Percentiles rank a stretch among this genome's conserved stretches.
These are phyloP conservation scores for Exophiala spinifera DNA, from an alignment of 2,329 filamentous ascomycete species.

Conservation along the genomic window DNA sequence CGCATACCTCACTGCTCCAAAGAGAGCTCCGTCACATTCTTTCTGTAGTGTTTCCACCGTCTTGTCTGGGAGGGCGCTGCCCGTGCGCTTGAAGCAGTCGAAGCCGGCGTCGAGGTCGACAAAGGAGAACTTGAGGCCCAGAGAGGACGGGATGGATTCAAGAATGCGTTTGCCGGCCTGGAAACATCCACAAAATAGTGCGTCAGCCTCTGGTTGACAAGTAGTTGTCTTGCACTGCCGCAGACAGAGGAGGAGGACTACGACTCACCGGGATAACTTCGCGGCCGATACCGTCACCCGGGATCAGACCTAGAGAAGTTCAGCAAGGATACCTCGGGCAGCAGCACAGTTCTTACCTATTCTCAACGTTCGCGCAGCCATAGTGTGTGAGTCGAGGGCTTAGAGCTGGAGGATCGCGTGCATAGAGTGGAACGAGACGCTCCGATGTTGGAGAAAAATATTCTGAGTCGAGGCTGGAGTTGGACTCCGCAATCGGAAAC, in stretches of 20 bases:
- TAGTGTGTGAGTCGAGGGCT: background rate
- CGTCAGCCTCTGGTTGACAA: background rate
- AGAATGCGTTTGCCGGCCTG: slow-evolving; percentile 77
- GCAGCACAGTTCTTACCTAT: slow-evolving; percentile 15
- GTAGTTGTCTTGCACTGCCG: slow-evolving; percentile 1
- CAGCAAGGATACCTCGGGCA: background rate
- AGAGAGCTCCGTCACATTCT: slow-evolving; percentile 93
- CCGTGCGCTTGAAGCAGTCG: slow-evolving; percentile 87
- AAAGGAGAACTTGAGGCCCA: slow-evolving; percentile 91
- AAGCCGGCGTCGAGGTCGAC: slow-evolving; percentile 90
- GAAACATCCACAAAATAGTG: slow-evolving; percentile 29
- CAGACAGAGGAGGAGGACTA: slow-evolving; percentile 16
- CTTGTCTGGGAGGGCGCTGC: slow-evolving; percentile 80
- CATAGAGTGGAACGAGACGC: background rate
- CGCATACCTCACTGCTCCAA: slow-evolving; percentile 77
- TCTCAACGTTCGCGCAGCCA: slow-evolving; percentile 21
- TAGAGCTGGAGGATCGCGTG: background rate
- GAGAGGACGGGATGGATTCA: slow-evolving; percentile 86
- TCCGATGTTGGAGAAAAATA: slow-evolving; percentile 11
- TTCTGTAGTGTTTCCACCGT: slow-evolving; percentile 85
- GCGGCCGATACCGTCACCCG: slow-evolving; percentile 95
- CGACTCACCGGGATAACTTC: slow-evolving; percentile 81
- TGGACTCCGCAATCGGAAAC: slow-evolving; percentile 17
- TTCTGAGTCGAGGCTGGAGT: slow-evolving; percentile 10
- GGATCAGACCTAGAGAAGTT: slow-evolving; percentile 67